Percentiles rank a stretch among this genome's conserved stretches.
These are phyloP conservation scores for Vararia minispora DNA, from an alignment of 768 basidiomycete species.

Conservation along the genomic window DNA sequence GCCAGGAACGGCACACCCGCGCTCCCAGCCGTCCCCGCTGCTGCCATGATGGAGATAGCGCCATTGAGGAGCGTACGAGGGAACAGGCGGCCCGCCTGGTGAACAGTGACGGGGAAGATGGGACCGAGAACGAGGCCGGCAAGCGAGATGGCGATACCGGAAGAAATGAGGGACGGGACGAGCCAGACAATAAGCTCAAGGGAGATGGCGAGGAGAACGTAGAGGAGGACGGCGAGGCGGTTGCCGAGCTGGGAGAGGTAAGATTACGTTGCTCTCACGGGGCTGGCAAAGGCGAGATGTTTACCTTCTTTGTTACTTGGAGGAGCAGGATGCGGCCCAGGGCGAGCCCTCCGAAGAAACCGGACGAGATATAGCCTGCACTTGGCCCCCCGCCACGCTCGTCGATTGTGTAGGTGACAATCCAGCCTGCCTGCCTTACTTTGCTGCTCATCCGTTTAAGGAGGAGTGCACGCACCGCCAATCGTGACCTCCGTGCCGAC, in stretches of 20 bases:
- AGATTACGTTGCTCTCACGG: too few species aligned
- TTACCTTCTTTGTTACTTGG: conserved; percentile 2
- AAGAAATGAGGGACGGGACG: conserved; percentile 51
- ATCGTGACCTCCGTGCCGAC: conserved; percentile 40
- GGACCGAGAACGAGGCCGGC: conserved; percentile 65
- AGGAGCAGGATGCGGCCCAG: conserved; percentile 2
- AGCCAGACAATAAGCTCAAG: conserved; percentile 63
- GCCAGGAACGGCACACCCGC: conserved; percentile 12
- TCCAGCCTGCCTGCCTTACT: conserved; percentile 38
- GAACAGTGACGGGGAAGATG: conserved; percentile 45
- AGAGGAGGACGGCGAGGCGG: conserved; percentile 1
- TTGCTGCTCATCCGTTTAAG: background rate
- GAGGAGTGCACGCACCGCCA: conserved; percentile 5
- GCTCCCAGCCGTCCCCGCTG: conserved; percentile 11
- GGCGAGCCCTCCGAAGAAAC: conserved; percentile 31
- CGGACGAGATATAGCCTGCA: conserved; percentile 47
- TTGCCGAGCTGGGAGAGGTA: conserved; percentile 1
- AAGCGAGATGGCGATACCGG: conserved; percentile 52
- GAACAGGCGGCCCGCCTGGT: conserved; percentile 8
- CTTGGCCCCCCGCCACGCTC: conserved; percentile 33
- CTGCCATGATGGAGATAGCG: conserved; percentile 11
- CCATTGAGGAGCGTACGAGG: conserved; percentile 5
- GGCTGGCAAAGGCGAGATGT: background rate
- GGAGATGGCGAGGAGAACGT: conserved; percentile 19
- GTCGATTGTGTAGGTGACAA: conserved; percentile 46